These are phyloP conservation scores for Beauveria asiatica DNA, from an alignment of 2,329 filamentous ascomycete species.

Conservation along the genomic window DNA sequence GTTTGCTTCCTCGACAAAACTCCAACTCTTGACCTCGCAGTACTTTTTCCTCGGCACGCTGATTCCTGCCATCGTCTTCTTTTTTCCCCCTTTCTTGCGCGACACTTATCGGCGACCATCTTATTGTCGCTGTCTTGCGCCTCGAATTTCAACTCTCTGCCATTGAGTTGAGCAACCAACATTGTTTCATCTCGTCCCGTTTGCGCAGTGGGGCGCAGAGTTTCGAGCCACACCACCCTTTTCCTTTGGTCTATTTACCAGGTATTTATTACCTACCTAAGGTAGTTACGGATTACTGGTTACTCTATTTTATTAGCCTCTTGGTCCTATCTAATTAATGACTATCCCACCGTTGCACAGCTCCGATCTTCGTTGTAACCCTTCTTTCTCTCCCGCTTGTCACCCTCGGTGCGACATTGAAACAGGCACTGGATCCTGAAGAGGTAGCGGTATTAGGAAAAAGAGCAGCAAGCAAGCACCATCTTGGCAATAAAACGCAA, in stretches of 20 bases:
- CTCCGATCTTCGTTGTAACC: conserved; percentile 5
- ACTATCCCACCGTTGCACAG: neutral
- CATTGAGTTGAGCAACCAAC: neutral
- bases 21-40: neutral
- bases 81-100: neutral
- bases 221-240: conserved; percentile 1
- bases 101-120: neutral
- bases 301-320: neutral
- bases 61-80: too few relatives aligned
- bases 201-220: neutral
- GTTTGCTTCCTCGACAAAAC: neutral
- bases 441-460: neutral
- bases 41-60: too few relatives aligned
- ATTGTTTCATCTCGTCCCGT: neutral
- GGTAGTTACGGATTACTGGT: too few relatives aligned
- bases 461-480: neutral
- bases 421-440: neutral
- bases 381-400: neutral
- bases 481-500: too few relatives aligned
- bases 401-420: neutral
- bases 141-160: neutral
- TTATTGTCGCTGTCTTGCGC: neutral
- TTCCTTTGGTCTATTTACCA: neutral
- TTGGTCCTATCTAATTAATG: neutral
- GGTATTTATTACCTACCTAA: too few relatives aligned